Percentiles rank a stretch among this genome's conserved stretches.
Evolutionary conservation across 192 early-diverging fungal species (phyloP).

Genomic region (Gaertneriomyces semiglobifer): DNA sequence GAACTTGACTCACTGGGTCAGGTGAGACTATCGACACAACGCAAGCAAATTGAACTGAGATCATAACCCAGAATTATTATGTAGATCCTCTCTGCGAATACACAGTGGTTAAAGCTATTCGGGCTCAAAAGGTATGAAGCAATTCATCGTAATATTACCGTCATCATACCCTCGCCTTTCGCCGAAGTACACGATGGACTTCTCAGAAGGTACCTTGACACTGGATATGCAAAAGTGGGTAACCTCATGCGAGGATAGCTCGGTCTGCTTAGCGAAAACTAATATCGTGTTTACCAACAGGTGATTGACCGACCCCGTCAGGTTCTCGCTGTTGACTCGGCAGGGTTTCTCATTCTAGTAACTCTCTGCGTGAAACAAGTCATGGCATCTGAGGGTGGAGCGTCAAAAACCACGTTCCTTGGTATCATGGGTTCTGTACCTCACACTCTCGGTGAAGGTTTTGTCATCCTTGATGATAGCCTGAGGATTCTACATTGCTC

Average conservation of each 20-base stretch:
- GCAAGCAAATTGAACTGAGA: not conserved
- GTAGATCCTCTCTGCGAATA: slow-evolving; percentile 37
- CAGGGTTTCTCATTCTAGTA: slow-evolving; percentile 32
- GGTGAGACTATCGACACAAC: slow-evolving; percentile 6
- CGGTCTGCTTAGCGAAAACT: not conserved
- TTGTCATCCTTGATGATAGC: slow-evolving; percentile 26
- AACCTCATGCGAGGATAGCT: not conserved
- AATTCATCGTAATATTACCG: slow-evolving; percentile 37
- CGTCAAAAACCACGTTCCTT: slow-evolving; percentile 29
- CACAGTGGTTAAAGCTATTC: slow-evolving; percentile 28
- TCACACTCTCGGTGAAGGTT: slow-evolving; percentile 18
- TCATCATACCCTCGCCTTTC: slow-evolving; percentile 45
- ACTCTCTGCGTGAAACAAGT: slow-evolving; percentile 42
- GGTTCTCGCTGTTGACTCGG: slow-evolving; percentile 39
- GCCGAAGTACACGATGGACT: slow-evolving; percentile 42
- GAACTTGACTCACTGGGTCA: slow-evolving; percentile 31
- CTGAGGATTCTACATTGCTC: slow-evolving; percentile 26
- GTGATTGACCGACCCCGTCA: slow-evolving; percentile 42
- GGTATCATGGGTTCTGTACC: slow-evolving; percentile 24
- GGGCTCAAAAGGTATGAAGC: slow-evolving; percentile 32
- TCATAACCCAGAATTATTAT: not conserved
- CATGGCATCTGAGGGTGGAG: slow-evolving; percentile 11
- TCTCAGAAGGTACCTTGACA: slow-evolving; percentile 42
- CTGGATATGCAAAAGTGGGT: slow-evolving; percentile 43
- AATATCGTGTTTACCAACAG: slow-evolving; percentile 15